phyloP scores from a whole-genome alignment of 1,139 yeast genomes.

The Yarrowia galli region DNA sequence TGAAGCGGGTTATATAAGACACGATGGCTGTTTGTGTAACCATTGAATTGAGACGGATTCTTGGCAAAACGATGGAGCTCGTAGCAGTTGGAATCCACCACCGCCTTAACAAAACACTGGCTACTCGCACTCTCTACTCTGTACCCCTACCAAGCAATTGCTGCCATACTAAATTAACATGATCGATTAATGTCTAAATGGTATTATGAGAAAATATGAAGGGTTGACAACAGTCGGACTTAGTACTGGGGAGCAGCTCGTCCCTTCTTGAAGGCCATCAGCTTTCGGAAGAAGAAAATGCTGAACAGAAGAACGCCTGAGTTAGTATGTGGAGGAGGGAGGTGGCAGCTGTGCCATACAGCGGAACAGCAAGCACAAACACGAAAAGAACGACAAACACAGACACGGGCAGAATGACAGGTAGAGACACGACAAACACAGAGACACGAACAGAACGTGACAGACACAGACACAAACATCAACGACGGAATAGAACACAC shows the following conservation, averaged over 20 bases:
- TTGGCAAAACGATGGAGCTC: too few species aligned
- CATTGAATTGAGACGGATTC: not conserved
- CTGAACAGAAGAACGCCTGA: slow-evolving; percentile 39
- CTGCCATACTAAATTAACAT: slow-evolving; percentile 34
- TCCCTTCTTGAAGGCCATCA: slow-evolving; percentile 41
- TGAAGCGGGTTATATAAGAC: not conserved
- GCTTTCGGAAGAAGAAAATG: slow-evolving; percentile 40
- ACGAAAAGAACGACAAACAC: not conserved
- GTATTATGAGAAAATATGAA: slow-evolving; percentile 35
- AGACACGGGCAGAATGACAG: not conserved
- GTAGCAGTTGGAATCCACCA: too few species aligned
- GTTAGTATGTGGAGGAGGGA: not conserved
- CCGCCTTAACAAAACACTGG: too few species aligned
- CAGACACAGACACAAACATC: not conserved
- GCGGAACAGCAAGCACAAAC: too few species aligned
- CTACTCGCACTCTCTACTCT: too few species aligned
- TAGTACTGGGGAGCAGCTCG: slow-evolving; percentile 40
- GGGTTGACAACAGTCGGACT: not conserved
- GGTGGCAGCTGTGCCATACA: too few species aligned
- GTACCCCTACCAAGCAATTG: slow-evolving; percentile 1
- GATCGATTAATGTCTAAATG: slow-evolving; percentile 37
- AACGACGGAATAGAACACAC: too few species aligned
- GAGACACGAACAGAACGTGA: too few species aligned
- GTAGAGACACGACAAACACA: too few species aligned
- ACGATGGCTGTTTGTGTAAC: not conserved